A percentile compares a stretch with the other conserved stretches of the same genome.
These are phyloP conservation scores for Diaporthe sp. DNA, from an alignment of 2,329 filamentous ascomycete species.

Conservation along the genomic window DNA sequence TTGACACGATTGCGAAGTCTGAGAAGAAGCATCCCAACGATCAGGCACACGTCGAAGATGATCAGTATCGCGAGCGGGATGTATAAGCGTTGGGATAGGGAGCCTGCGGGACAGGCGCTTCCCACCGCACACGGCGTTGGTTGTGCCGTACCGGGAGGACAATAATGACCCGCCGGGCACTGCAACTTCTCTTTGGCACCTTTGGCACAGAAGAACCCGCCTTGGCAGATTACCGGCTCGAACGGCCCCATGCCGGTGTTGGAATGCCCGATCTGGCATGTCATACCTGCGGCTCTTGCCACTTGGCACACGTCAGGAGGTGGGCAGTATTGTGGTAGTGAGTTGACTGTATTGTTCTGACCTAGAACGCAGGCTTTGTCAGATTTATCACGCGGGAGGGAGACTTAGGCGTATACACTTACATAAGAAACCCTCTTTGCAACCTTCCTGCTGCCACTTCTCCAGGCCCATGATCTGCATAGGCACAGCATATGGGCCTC, in stretches of 20 bases:
- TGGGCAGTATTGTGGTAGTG: conserved; percentile 60
- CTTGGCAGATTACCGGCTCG: conserved; percentile 65
- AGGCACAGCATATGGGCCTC: conserved; percentile 53
- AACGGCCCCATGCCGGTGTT: conserved; percentile 61
- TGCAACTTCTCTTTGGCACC: conserved; percentile 54
- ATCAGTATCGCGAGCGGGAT: conserved; percentile 60
- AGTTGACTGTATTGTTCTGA: conserved; percentile 61
- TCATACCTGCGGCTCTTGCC: conserved; percentile 51
- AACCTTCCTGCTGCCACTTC: conserved; percentile 55
- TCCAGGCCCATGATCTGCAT: conserved; percentile 56
- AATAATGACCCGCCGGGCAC: conserved; percentile 65
- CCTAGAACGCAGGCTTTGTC: conserved; percentile 48
- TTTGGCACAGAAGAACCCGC: conserved; percentile 64
- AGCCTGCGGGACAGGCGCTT: conserved; percentile 61
- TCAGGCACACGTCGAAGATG: conserved; percentile 58
- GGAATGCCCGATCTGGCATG: conserved; percentile 50
- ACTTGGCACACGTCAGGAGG: conserved; percentile 55
- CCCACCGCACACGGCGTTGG: conserved; percentile 63
- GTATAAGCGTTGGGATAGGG: conserved; percentile 57
- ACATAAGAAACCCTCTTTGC: conserved; percentile 60
- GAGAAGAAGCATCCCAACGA: conserved; percentile 53
- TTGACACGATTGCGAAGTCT: conserved; percentile 54
- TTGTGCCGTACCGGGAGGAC: conserved; percentile 62
- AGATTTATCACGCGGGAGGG: not conserved
- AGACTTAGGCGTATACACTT: conserved; percentile 40